A percentile compares a stretch with the other conserved stretches of the same genome.
Evolutionary conservation across 495 filamentous ascomycete species (phyloP).

Genomic region (Clohesyomyces aquaticus): DNA sequence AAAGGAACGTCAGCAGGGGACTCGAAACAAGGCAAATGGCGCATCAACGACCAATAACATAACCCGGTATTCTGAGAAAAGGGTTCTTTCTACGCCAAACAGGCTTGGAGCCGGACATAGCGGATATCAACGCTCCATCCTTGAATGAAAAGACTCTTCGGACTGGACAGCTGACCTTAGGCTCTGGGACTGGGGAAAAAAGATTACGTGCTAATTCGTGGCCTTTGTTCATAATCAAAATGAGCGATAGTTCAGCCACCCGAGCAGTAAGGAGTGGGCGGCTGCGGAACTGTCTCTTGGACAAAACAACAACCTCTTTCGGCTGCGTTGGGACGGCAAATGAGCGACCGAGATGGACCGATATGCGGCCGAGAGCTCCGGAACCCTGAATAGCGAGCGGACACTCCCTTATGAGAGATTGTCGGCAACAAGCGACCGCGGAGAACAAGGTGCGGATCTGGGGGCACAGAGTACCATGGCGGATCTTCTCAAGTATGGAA

Average conservation of each 20-base stretch:
- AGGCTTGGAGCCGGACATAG: background rate
- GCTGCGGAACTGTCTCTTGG: background rate
- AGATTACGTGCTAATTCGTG: background rate
- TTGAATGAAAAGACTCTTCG: background rate
- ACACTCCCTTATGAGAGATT: background rate
- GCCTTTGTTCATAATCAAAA: background rate
- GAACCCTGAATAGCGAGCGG: slow-evolving; percentile 4
- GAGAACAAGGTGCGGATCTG: background rate
- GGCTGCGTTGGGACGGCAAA: slow-evolving; percentile 8
- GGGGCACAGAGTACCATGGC: background rate
- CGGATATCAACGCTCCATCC: slow-evolving; percentile 3
- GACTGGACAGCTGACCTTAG: slow-evolving; percentile 1
- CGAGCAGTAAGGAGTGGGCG: background rate
- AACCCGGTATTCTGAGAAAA: background rate
- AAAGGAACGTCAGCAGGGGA: background rate
- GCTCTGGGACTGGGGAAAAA: background rate
- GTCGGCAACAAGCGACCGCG: background rate
- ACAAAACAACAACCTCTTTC: background rate
- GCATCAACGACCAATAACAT: background rate
- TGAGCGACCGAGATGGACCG: slow-evolving; percentile 13
- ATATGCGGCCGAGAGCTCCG: slow-evolving; percentile 24
- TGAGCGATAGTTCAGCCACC: background rate
- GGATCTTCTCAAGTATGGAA: background rate
- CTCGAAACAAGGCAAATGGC: background rate
- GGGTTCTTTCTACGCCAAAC: background rate